Evolutionary conservation across 1,284 basidiomycete genomes (phyloP).

Genomic region (Coniferiporia sulphurascens): DNA sequence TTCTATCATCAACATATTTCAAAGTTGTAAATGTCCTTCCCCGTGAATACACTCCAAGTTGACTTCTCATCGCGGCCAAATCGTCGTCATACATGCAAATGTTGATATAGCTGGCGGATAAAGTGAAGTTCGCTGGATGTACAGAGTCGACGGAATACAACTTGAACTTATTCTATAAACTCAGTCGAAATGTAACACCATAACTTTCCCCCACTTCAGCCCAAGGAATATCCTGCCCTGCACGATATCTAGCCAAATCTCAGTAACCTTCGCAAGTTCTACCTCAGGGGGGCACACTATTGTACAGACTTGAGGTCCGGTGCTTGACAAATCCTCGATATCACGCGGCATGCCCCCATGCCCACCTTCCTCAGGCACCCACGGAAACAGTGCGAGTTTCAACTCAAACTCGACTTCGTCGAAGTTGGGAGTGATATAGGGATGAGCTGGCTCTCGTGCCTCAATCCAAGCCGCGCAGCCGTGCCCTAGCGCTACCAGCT

Average conservation of each 20-base stretch:
- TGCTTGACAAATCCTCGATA: not conserved
- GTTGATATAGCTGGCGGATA: too few species aligned
- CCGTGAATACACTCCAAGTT: too few species aligned
- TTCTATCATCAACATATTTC: too few species aligned
- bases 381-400: constrained; percentile 1
- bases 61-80: too few species aligned
- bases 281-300: not conserved
- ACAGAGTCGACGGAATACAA: too few species aligned
- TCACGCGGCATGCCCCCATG: not conserved
- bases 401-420: not conserved
- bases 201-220: constrained; percentile 4
- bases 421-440: not conserved
- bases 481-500: constrained; percentile 3
- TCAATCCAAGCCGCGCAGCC: constrained; percentile 4
- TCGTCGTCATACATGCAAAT: too few species aligned
- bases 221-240: constrained; percentile 1
- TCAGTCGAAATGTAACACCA: not conserved
- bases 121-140: too few species aligned
- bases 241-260: not conserved
- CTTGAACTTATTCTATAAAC: too few species aligned
- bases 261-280: not conserved
- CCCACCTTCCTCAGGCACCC: not conserved
- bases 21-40: too few species aligned
- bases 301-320: not conserved
- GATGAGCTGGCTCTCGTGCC: not conserved